Conservation (phyloP, 2,329 filamentous ascomycete genomes). For the Alternaria novae-zelandiae region DNA sequence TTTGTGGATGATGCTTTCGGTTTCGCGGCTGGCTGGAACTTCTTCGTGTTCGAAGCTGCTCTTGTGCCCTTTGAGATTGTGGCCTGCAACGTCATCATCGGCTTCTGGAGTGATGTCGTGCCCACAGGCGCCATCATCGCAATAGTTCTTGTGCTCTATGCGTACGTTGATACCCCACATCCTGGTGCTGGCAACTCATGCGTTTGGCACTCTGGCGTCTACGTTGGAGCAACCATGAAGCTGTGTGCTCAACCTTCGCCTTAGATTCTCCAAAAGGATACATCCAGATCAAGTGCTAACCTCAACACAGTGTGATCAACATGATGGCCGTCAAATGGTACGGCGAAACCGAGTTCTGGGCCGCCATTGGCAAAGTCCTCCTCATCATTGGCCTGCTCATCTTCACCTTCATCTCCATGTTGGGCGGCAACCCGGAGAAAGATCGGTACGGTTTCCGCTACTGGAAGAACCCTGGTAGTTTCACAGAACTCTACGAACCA, state of each 20-base stretch:
- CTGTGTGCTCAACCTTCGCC: background rate
- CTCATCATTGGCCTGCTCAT: constrained; percentile 55
- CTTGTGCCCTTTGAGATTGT: constrained; percentile 73
- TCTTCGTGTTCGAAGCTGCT: constrained; percentile 72
- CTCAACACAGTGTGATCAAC: constrained; percentile 62
- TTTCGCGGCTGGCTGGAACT: constrained; percentile 76
- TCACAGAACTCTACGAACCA: constrained; percentile 67
- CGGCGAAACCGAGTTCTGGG: constrained; percentile 71
- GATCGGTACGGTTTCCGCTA: constrained; percentile 55
- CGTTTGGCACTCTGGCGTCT: background rate
- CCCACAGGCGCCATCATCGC: constrained; percentile 68
- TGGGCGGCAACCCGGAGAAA: constrained; percentile 77
- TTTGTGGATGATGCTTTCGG: constrained; percentile 79
- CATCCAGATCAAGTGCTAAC: constrained; percentile 14
- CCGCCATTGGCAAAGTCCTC: constrained; percentile 65
- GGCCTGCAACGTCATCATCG: constrained; percentile 50
- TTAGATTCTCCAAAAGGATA: background rate
- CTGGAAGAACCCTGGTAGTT: constrained; percentile 69
- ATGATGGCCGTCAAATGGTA: constrained; percentile 63
- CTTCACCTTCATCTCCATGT: constrained; percentile 79
- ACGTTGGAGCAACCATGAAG: background rate
- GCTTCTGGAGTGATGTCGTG: constrained; percentile 60
- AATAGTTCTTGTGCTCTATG: constrained; percentile 64
- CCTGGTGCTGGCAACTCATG: background rate
- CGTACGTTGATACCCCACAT: constrained; percentile 51